These are phyloP conservation scores for Plectranthus barbatus DNA, from an alignment of 257 asterid species.

Conservation along the genomic window DNA sequence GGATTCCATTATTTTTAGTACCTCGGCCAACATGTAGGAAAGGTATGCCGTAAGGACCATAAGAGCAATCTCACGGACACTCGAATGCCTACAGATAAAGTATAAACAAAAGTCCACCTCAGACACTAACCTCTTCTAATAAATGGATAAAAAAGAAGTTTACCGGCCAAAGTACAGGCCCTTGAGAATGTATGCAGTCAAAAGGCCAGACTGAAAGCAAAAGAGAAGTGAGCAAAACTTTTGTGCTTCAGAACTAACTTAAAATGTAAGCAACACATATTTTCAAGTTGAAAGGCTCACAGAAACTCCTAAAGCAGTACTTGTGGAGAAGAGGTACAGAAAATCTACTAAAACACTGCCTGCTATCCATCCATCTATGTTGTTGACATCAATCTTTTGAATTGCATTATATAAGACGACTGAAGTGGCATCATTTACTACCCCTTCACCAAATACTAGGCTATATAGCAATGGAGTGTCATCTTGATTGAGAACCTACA, in stretches of 20 bases:
- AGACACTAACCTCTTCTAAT: neutral
- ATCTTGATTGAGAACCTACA: conserved; percentile 86
- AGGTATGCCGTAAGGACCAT: conserved; percentile 88
- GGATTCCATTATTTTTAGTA: conserved; percentile 13
- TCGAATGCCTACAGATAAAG: conserved; percentile 62
- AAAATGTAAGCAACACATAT: neutral
- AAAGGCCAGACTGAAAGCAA: conserved; percentile 72
- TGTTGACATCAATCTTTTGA: conserved; percentile 70
- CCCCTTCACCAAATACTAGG: conserved; percentile 96
- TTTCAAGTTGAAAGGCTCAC: conserved; percentile 35
- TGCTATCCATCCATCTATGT: conserved; percentile 61
- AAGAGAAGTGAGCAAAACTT: neutral
- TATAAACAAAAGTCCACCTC: conserved; percentile 8
- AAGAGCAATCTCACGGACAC: conserved; percentile 80
- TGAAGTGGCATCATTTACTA: conserved; percentile 94
- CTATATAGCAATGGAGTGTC: conserved; percentile 91
- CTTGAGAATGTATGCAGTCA: conserved; percentile 64
- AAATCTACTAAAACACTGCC: conserved; percentile 46
- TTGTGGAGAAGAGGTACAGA: conserved; percentile 75
- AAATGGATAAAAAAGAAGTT: neutral
- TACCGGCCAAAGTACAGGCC: conserved; percentile 85
- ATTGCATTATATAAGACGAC: conserved; percentile 89
- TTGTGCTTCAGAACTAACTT: neutral
- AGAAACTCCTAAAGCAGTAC: conserved; percentile 81
- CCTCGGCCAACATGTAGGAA: conserved; percentile 98